Conservation (phyloP, 495 filamentous ascomycete species). For the Penicillium macrosclerotiorum region DNA sequence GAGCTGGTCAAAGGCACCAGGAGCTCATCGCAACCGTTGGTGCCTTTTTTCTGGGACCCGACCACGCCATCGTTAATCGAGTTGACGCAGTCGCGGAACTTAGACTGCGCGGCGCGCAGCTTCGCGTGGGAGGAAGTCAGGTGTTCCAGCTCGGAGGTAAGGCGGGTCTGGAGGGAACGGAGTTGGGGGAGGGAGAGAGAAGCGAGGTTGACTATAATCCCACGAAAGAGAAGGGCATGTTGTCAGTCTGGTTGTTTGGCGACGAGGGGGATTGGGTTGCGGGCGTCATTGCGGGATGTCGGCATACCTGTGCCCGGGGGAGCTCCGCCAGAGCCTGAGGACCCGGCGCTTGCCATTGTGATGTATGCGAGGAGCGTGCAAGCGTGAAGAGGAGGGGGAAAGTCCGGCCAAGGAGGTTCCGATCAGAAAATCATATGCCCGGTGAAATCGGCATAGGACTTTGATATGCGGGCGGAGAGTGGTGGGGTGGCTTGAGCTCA, state of each 20-base stretch:
- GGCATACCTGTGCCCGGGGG: conserved; percentile 31
- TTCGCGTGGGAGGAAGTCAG: conserved; percentile 85
- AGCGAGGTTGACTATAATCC: conserved; percentile 58
- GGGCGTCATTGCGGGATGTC: not conserved
- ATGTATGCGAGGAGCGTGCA: not conserved
- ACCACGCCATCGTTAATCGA: conserved; percentile 63
- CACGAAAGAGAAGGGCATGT: not conserved
- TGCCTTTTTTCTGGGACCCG: conserved; percentile 37
- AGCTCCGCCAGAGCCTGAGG: conserved; percentile 30
- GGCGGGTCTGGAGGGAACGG: conserved; percentile 80
- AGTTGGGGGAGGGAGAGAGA: conserved; percentile 57
- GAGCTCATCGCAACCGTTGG: conserved; percentile 51
- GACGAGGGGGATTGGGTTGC: not conserved
- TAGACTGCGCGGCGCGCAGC: conserved; percentile 81
- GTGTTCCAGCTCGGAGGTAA: conserved; percentile 92
- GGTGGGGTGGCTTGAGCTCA: conserved; percentile 22
- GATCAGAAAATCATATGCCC: not conserved
- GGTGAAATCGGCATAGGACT: conserved; percentile 5
- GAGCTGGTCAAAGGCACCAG: conserved; percentile 90
- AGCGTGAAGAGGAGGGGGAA: not conserved
- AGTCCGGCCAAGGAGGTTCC: too few species aligned
- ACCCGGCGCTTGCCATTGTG: conserved; percentile 29
- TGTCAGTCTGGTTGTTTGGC: not conserved
- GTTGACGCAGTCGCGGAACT: conserved; percentile 85
- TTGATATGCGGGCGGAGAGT: conserved; percentile 21